Base-by-base conservation (phyloP, 164 flowering plant species). In the Litsea cubeba region DNA sequence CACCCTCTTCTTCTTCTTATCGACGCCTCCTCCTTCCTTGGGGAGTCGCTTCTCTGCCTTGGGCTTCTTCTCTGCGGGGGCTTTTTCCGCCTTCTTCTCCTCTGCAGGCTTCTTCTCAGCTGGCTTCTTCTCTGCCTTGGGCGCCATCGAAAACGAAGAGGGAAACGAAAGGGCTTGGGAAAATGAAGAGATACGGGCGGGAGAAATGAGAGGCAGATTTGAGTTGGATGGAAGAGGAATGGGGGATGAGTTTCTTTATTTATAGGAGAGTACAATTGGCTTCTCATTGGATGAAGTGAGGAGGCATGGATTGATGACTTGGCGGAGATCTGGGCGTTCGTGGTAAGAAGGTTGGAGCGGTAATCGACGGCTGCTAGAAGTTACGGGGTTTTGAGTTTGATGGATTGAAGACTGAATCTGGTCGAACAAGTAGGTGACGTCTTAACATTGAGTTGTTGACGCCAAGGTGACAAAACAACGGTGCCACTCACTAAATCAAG, bases 61-160 rank as follows among this genome's bases (percentile, higher is more conserved):
- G 3, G 72, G 72, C 28, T 58, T 76, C 69, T 71, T 63, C 68
- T 35, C 69, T 14, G 73, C 73, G 0, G 69, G 69, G 12, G 49
- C 6, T 46, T 69, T 68, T 23, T 68, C 72, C 2, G 66, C 72
- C 67, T 68, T 68, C 74, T 71, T 76, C 71, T 76, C 71, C 57
- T 50, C 74, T 22, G 77, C 77, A 11, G 77, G 77, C 69, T 75
- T 75, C 77, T 75, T 75, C 77, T 75, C 77, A 5, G 77, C 77
- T 2, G 73, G 77, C 73, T 75, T 75, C 69, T 75, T 75, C 68
- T 70, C 77, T 17, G 68, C 77, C 66, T 62, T 75, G 15, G 77
- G 77, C 46, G 77, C 77, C 77, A 75, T 75, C 14, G 75, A 20
- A 6, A 25, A 46, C 5, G 40, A 17, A 58, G 28, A 20, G 25